Conservation (phyloP, 176 grass and related monocot species). For the Avena atlantica region DNA sequence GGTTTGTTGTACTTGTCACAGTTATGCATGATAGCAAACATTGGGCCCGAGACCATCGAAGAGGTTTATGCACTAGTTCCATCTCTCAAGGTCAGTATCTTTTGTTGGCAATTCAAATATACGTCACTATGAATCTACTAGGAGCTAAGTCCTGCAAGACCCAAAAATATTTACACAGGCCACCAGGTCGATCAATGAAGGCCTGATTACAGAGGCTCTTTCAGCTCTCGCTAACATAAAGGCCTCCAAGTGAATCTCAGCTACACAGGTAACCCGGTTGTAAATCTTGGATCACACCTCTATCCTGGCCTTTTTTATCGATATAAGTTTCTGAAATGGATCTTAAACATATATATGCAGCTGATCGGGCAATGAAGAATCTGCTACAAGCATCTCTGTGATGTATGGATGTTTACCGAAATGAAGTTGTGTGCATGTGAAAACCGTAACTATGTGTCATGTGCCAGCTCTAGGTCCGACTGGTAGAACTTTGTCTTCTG, state of each 20-base stretch:
- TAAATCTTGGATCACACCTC: neutral
- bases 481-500: slow-evolving; percentile 8
- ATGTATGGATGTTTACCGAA: slow-evolving; percentile 3
- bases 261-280: slow-evolving; percentile 20
- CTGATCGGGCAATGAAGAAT: slow-evolving; percentile 31
- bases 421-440: slow-evolving; percentile 25
- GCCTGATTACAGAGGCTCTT: slow-evolving; percentile 64
- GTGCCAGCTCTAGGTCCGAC: neutral
- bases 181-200: slow-evolving; percentile 63
- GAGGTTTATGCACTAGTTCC: slow-evolving; percentile 94
- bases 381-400: neutral
- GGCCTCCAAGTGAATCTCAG: slow-evolving; percentile 58
- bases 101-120: slow-evolving; percentile 34
- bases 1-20: slow-evolving; percentile 33
- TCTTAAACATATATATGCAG: neutral
- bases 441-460: neutral
- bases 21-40: slow-evolving; percentile 94
- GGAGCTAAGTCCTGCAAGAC: slow-evolving; percentile 21
- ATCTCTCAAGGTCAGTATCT: slow-evolving; percentile 79
- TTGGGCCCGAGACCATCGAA: slow-evolving; percentile 76
- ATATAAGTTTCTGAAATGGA: neutral
- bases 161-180: slow-evolving; percentile 48
- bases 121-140: neutral
- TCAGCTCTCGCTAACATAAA: slow-evolving; percentile 57
- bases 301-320: slow-evolving; percentile 29